Evolutionary conservation across 805 yeast genomes (phyloP), one percentile per base, ranked within the genome.

Genomic region (Wickerhamiella musiphila): DNA sequence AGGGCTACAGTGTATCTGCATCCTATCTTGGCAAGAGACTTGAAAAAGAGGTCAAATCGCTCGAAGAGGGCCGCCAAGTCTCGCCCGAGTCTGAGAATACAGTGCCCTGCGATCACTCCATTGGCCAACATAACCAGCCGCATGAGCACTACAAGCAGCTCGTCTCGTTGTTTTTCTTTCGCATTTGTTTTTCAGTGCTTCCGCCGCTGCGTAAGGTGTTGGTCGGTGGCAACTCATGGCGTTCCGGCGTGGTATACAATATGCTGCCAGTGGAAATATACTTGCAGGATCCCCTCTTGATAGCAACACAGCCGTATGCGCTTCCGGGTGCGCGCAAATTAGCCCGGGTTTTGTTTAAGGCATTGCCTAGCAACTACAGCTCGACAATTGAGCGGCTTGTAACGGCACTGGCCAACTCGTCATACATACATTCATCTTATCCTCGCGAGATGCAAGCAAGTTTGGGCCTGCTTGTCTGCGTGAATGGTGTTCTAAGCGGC

Each of bases 381-480:
- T 48, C 49, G 13, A 71, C 73, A 37, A 68, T 77, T 12, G 53
- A 63, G 26, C 59, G 83, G 42, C 63, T 78, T 8, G 70, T 72
- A 4, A 78, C 77, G 9, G 83, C 83, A 1, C 56, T 76, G 20
- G 74, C 79, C 44, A 76, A 78, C 45, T 56, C 76, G 31, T 77
- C 82, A 2, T 78, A 77, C 52, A 77, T 73, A 9, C 84, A 77
- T 47, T 71, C 78, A 20, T 70, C 82, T 6, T 76, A 74, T 47
- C 78, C 82, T 19, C 72, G 75, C 46, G 86, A 77, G 46, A 52
- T 75, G 31, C 86, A 75, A 52, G 73, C 84, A 6, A 66, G 75
- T 4, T 76, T 81, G 1, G 78, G 83, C 1, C 56, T 77, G 25
- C 74, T 69, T 39, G 69, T 76, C 16, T 83, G 81, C 6, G 68